phyloP scores from a whole-genome alignment of 352 stramenopile genomes.

The Albugo laibachii region DNA sequence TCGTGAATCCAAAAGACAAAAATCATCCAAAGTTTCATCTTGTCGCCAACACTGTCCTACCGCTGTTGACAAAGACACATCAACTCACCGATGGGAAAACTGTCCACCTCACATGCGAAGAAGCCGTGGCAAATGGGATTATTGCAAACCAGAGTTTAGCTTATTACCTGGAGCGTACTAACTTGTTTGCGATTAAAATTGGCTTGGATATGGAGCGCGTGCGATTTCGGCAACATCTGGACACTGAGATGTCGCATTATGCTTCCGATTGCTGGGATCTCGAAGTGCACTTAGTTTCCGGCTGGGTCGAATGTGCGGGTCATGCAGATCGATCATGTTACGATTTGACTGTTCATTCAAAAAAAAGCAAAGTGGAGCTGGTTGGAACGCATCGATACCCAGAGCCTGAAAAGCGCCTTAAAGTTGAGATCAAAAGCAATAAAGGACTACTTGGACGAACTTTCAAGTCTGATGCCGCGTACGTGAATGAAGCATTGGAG shows the following conservation, averaged over 20 bases:
- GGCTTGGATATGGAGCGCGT: slow-evolving; percentile 89
- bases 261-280: slow-evolving; percentile 98
- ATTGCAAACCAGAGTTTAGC: slow-evolving; percentile 97
- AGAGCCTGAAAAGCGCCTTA: slow-evolving; percentile 87
- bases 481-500: slow-evolving; percentile 51
- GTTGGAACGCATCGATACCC: slow-evolving; percentile 76
- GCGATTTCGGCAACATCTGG: slow-evolving; percentile 97
- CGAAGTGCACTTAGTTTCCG: slow-evolving; percentile 95
- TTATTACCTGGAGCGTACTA: slow-evolving; percentile 98
- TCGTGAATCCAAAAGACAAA: slow-evolving; percentile 98
- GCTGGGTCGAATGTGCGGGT: slow-evolving; percentile 98
- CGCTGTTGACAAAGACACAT: slow-evolving; percentile 86
- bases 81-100: slow-evolving; percentile 95
- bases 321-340: slow-evolving; percentile 98
- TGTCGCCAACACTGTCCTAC: slow-evolving; percentile 76
- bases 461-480: slow-evolving; percentile 89
- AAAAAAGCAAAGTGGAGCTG: slow-evolving; percentile 80
- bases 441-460: slow-evolving; percentile 91
- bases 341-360: slow-evolving; percentile 83
- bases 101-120: slow-evolving; percentile 77
- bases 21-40: slow-evolving; percentile 90
- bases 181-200: slow-evolving; percentile 87
- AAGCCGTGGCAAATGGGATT: slow-evolving; percentile 84
- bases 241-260: slow-evolving; percentile 99
- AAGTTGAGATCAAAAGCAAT: slow-evolving; percentile 90